phyloP scores from a whole-genome alignment of 1,139 yeast species.

The Sugiyamaella novakii region DNA sequence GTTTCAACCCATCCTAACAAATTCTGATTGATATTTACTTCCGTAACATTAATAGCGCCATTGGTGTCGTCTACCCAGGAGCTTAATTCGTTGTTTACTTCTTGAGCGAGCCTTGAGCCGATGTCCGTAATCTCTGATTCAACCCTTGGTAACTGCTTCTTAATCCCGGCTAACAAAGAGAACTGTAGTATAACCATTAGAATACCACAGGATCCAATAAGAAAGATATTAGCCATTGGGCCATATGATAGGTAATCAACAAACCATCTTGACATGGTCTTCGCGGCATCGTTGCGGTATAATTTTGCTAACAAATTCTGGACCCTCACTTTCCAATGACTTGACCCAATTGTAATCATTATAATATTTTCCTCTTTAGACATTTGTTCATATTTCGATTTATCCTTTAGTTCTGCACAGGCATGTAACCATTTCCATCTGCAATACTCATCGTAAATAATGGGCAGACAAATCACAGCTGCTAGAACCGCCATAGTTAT shows the following conservation, averaged over 20 bases:
- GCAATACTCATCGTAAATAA: constrained; percentile 49
- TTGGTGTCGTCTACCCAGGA: constrained; percentile 60
- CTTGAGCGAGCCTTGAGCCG: constrained; percentile 26
- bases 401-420: constrained; percentile 26
- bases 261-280: constrained; percentile 39
- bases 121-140: constrained; percentile 23
- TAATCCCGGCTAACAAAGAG: constrained; percentile 41
- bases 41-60: constrained; percentile 47
- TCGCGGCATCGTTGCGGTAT: constrained; percentile 10
- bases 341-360: constrained; percentile 22
- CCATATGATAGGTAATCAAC: constrained; percentile 38
- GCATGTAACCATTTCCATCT: constrained; percentile 52
- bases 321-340: constrained; percentile 22
- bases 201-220: constrained; percentile 49
- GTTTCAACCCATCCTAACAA: constrained; percentile 66
- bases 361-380: constrained; percentile 11
- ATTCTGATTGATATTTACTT: constrained; percentile 58
- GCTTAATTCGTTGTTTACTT: constrained; percentile 29
- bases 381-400: not conserved
- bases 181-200: constrained; percentile 48
- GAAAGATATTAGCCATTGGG: constrained; percentile 42
- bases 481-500: constrained; percentile 48
- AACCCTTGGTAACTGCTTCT: constrained; percentile 28
- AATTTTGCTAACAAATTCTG: constrained; percentile 23
- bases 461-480: constrained; percentile 46